These are phyloP conservation scores for Blastobotrys terrestris DNA, from an alignment of 805 yeast species.

Conservation along the genomic window DNA sequence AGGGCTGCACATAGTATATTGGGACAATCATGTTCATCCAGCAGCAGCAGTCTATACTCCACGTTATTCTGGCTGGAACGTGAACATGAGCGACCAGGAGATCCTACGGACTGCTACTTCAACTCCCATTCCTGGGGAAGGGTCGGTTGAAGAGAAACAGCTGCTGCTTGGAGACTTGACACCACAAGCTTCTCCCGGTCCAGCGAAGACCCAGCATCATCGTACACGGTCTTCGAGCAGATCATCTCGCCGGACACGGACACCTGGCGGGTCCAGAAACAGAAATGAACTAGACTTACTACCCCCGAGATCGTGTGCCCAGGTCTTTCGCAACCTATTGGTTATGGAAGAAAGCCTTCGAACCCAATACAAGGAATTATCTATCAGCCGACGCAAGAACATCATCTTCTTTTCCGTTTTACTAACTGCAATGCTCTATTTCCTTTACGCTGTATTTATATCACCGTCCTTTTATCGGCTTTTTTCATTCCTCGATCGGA, in stretches of 20 bases:
- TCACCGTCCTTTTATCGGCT: slow-evolving; percentile 34
- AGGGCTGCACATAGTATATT: not conserved
- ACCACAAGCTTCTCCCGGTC: not conserved
- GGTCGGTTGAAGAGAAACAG: not conserved
- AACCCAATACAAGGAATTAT: slow-evolving; percentile 70
- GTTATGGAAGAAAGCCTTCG: slow-evolving; percentile 82
- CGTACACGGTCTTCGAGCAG: not conserved
- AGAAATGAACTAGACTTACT: slow-evolving; percentile 7
- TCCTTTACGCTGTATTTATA: slow-evolving; percentile 28
- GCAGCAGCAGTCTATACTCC: not conserved
- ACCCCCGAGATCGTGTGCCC: slow-evolving; percentile 27
- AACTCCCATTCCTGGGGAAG: not conserved
- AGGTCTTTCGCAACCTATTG: slow-evolving; percentile 72
- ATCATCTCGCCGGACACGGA: not conserved
- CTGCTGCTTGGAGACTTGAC: not conserved
- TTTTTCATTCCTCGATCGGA: slow-evolving; percentile 28
- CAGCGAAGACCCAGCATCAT: not conserved
- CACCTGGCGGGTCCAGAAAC: slow-evolving; percentile 2
- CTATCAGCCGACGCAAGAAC: slow-evolving; percentile 56
- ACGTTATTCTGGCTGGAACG: not conserved
- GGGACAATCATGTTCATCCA: not conserved
- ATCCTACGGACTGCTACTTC: not conserved
- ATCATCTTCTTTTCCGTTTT: slow-evolving; percentile 40
- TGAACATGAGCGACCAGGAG: not conserved
- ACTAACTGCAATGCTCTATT: slow-evolving; percentile 23